Evolutionary conservation across 1,284 basidiomycete genomes (phyloP), one percentile per base, ranked within the genome.

Genomic region (Apiotrichum porosum): DNA sequence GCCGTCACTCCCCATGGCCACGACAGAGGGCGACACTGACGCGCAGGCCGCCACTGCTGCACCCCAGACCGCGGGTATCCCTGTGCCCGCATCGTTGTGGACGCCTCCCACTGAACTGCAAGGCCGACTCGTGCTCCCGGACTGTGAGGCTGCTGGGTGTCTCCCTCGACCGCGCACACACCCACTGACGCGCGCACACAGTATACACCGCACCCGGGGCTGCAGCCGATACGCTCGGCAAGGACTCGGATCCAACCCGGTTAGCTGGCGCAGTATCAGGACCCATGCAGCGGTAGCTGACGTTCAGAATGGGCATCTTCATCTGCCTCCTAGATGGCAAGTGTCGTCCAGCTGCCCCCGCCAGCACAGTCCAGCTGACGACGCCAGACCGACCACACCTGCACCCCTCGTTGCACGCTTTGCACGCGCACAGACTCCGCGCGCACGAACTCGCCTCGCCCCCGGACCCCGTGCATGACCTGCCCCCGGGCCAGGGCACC

Each of bases 241-340:
- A 52, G 35, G 60, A 53, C 18, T 44, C 49, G 6, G 60, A 63
- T 57, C 61, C 63, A 6, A 44, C 51, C 2, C 55, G 61, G 51
- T 59, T 39, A n/a, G n/a, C n/a, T n/a, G n/a, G n/a, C n/a, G n/a
- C n/a, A n/a, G n/a, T n/a, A n/a, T n/a, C n/a, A n/a, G n/a, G n/a
- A n/a, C n/a, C n/a, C n/a, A n/a, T n/a, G n/a, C n/a, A n/a, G n/a
- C n/a, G n/a, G n/a, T n/a, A n/a, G n/a, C 32, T 33, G 32, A 33
- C 32, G 32, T 14, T 33, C 36, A 51, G 44, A 9, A 48, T 48
- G 51, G 46, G 51, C 28, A 52, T 52, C 35, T 52, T 37, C 21
- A 37, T 52, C 9, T 52, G 51, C 24, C 38, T 52, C 10, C n/a
- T 48, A 2, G 51, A 52, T 22, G 51, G 51, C 47, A 17, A 19